Conservation (phyloP, 257 asterid species). For the Echites panduratus region DNA sequence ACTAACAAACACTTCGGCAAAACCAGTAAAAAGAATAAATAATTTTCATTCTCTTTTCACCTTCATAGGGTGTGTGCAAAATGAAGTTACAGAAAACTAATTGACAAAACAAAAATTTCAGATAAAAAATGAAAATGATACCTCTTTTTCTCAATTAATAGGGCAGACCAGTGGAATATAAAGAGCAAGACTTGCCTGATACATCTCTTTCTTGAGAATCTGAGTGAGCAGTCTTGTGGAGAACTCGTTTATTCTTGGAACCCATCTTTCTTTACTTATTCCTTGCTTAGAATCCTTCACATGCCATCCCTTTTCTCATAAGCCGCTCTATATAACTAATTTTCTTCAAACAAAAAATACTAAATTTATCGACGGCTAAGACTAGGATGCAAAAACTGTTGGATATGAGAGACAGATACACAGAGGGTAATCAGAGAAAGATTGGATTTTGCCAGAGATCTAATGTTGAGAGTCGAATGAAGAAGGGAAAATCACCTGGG, state of each 20-base stretch:
- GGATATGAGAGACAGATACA: slow-evolving; percentile 11
- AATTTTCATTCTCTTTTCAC: neutral
- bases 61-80: neutral
- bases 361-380: neutral
- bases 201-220: slow-evolving; percentile 21
- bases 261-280: slow-evolving; percentile 13
- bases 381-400: neutral
- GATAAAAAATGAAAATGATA: neutral
- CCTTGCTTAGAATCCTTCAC: slow-evolving; percentile 4
- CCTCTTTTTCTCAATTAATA: neutral
- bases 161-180: neutral
- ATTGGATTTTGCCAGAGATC: slow-evolving; percentile 24
- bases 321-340: neutral
- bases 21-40: neutral
- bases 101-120: slow-evolving; percentile 9
- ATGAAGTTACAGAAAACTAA: neutral
- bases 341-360: neutral
- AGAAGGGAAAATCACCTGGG: slow-evolving; percentile 4
- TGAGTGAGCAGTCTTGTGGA: slow-evolving; percentile 2
- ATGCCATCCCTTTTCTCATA: neutral
- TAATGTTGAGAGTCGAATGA: neutral
- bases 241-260: slow-evolving; percentile 19
- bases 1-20: neutral
- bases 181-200: slow-evolving; percentile 27
- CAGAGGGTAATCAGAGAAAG: slow-evolving; percentile 9